Percentiles rank a stretch among this genome's conserved stretches.
Evolutionary conservation across 2,329 filamentous ascomycete genomes (phyloP).

Genomic region (Aspergillus thermomutatus): DNA sequence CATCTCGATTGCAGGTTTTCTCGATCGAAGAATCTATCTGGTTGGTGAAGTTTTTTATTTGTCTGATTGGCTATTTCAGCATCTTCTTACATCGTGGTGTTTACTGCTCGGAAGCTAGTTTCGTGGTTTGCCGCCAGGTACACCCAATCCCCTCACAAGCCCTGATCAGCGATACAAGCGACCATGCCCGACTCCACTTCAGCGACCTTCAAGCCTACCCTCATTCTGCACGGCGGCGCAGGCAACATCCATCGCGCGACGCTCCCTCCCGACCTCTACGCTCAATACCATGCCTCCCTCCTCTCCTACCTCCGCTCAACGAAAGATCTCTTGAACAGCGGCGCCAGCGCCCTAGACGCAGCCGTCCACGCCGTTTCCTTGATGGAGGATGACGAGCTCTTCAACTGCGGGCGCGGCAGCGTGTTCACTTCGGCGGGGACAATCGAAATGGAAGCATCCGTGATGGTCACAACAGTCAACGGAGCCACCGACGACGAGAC

Average conservation of each 20-base stretch:
- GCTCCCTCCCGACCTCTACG: conserved; percentile 57
- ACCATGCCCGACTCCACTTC: not conserved
- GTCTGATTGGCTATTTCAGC: too few species aligned
- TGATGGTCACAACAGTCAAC: conserved; percentile 67
- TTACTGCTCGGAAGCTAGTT: too few species aligned
- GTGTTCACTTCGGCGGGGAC: conserved; percentile 81
- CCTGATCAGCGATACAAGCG: not conserved
- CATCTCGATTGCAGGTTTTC: too few species aligned
- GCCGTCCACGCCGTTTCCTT: conserved; percentile 71
- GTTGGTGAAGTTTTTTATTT: too few species aligned
- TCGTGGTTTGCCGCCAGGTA: too few species aligned
- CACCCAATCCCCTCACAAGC: too few species aligned
- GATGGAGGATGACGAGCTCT: conserved; percentile 76
- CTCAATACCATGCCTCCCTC: conserved; percentile 58
- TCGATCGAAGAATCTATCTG: too few species aligned
- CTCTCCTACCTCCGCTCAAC: conserved; percentile 57
- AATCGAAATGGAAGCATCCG: conserved; percentile 80
- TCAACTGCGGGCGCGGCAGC: conserved; percentile 80
- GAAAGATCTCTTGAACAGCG: conserved; percentile 37
- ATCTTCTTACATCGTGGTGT: too few species aligned
- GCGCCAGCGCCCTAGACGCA: conserved; percentile 64
- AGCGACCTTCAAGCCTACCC: conserved; percentile 50
- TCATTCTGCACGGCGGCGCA: conserved; percentile 72
- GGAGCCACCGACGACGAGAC: conserved; percentile 2
- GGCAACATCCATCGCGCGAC: conserved; percentile 63